Conservation (phyloP, 371 early-diverging fungal genomes). For the Cladochytrium tenue region DNA sequence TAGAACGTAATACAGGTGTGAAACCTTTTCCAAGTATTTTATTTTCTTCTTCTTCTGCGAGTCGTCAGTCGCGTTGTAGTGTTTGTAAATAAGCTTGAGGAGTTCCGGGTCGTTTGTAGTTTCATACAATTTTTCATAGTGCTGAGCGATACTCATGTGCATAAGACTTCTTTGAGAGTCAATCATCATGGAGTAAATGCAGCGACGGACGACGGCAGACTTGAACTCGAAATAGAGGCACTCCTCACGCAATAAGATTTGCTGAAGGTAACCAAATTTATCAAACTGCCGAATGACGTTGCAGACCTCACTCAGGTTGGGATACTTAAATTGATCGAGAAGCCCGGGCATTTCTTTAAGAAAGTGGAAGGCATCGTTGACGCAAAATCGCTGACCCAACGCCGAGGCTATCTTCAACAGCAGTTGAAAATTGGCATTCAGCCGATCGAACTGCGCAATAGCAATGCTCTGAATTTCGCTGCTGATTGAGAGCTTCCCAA, state of each 20-base stretch:
- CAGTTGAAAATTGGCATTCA: slow-evolving; percentile 50
- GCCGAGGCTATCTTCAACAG: slow-evolving; percentile 54
- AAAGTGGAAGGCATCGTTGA: slow-evolving; percentile 50
- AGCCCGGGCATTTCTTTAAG: slow-evolving; percentile 34
- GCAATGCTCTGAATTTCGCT: slow-evolving; percentile 48
- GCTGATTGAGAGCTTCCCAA: slow-evolving; percentile 43
- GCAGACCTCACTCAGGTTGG: slow-evolving; percentile 18
- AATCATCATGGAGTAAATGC: slow-evolving; percentile 54
- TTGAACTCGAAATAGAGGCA: slow-evolving; percentile 42
- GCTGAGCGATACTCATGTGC: slow-evolving; percentile 42
- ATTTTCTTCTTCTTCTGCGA: slow-evolving; percentile 36
- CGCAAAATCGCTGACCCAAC: slow-evolving; percentile 46
- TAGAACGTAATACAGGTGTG: slow-evolving; percentile 42
- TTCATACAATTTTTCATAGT: slow-evolving; percentile 40
- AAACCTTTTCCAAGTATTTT: slow-evolving; percentile 41
- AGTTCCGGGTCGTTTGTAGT: slow-evolving; percentile 36
- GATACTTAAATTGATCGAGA: slow-evolving; percentile 24
- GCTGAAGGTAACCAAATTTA: slow-evolving; percentile 46
- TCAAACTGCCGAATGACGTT: slow-evolving; percentile 34
- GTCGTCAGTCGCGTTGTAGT: slow-evolving; percentile 43
- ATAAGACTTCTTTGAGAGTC: slow-evolving; percentile 48
- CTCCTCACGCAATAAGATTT: slow-evolving; percentile 19
- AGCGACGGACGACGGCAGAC: slow-evolving; percentile 46
- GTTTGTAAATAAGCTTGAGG: slow-evolving; percentile 48
- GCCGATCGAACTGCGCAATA: slow-evolving; percentile 53